A percentile compares a stretch with the other conserved stretches of the same genome.
Evolutionary conservation across 495 filamentous ascomycete genomes (phyloP).

Genomic region (Aspergillus steynii): DNA sequence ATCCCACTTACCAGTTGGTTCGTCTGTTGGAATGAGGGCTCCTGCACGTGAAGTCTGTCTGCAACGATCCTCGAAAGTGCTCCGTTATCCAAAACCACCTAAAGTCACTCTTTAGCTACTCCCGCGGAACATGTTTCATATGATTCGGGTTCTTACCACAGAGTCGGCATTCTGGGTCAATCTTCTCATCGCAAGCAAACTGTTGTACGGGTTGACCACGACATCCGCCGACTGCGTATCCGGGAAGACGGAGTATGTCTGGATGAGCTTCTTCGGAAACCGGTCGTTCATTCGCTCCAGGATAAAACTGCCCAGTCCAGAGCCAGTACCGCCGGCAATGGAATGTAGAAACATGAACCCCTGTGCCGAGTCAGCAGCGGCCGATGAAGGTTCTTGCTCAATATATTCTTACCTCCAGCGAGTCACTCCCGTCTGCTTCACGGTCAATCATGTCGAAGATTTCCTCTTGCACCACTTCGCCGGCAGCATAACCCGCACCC

Average conservation of each 20-base stretch:
- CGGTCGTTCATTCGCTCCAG: constrained; percentile 96
- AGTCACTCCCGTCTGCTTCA: constrained; percentile 97
- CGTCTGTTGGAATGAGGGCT: constrained; percentile 94
- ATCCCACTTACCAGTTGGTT: constrained; percentile 74
- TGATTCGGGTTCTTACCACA: constrained; percentile 53
- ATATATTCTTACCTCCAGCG: constrained; percentile 66
- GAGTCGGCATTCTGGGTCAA: constrained; percentile 96
- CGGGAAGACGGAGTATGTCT: constrained; percentile 98
- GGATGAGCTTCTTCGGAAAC: constrained; percentile 98
- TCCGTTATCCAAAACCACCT: constrained; percentile 95
- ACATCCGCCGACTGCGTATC: constrained; percentile 87
- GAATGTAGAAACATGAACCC: constrained; percentile 99
- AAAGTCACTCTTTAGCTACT: background rate
- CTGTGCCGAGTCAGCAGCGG: constrained; percentile 33
- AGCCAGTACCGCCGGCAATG: constrained; percentile 95
- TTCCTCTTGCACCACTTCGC: constrained; percentile 90
- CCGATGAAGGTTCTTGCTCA: background rate
- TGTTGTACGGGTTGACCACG: constrained; percentile 98
- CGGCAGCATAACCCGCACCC: constrained; percentile 92
- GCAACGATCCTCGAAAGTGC: constrained; percentile 92
- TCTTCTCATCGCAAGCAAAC: constrained; percentile 84
- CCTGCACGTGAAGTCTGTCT: constrained; percentile 88
- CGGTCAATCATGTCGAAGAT: constrained; percentile 99
- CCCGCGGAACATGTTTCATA: background rate
- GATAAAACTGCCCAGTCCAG: constrained; percentile 89